Evolutionary conservation across 257 asterid species (phyloP).

Genomic region (Asclepias syriaca): DNA sequence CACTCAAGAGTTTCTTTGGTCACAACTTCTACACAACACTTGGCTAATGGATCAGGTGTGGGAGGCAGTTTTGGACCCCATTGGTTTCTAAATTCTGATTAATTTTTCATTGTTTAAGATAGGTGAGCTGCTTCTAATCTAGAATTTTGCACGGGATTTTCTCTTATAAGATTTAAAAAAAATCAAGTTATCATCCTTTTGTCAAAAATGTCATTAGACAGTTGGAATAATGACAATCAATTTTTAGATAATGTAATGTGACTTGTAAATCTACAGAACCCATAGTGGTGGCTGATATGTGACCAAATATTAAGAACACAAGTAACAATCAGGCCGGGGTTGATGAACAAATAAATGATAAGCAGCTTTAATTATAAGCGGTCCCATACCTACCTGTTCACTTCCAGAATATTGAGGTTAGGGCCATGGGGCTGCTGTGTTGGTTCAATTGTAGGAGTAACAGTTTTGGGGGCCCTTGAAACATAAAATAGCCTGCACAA

Average conservation of each 20-base stretch:
- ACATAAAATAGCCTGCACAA: neutral
- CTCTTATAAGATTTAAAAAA: too few species aligned
- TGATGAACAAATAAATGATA: neutral
- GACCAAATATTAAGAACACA: neutral
- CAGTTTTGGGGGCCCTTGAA: neutral
- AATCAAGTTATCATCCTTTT: neutral
- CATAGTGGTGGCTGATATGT: neutral
- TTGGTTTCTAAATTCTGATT: constrained; percentile 4
- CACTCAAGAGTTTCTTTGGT: too few species aligned
- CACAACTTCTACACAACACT: neutral
- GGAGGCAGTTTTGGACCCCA: constrained; percentile 29
- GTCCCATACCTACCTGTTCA: neutral
- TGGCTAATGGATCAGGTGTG: constrained; percentile 20
- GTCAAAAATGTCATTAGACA: neutral
- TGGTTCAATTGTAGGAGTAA: neutral
- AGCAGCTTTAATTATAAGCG: neutral
- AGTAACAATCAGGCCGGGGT: neutral
- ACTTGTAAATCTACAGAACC: neutral
- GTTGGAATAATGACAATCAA: neutral
- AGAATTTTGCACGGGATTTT: neutral
- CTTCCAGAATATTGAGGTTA: neutral
- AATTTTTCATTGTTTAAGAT: neutral
- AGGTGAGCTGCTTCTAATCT: neutral
- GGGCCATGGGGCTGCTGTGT: neutral
- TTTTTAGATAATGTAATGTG: neutral